Conservation (phyloP, 2,329 filamentous ascomycete species). For the Fusarium aywerte region DNA sequence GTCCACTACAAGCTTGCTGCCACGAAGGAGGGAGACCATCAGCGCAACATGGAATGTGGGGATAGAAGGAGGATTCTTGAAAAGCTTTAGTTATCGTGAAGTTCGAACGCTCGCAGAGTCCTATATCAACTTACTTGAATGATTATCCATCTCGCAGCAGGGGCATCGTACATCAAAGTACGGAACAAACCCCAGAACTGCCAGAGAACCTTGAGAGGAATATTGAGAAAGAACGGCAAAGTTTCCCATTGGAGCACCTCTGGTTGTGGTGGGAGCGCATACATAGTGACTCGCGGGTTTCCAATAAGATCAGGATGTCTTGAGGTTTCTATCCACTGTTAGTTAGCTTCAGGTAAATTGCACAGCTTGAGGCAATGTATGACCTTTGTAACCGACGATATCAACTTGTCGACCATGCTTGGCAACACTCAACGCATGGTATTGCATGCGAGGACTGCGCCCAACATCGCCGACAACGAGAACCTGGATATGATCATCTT, state of each 20-base stretch:
- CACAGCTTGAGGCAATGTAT: neutral
- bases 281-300: conserved; percentile 75
- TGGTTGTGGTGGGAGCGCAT: conserved; percentile 76
- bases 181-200: conserved; percentile 79
- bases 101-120: too few species aligned
- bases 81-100: conserved; percentile 8
- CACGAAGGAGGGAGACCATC: conserved; percentile 77
- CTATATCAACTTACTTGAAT: conserved; percentile 68
- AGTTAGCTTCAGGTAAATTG: conserved; percentile 14
- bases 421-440: conserved; percentile 93
- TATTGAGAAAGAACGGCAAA: conserved; percentile 79
- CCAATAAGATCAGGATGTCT: conserved; percentile 80
- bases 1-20: conserved; percentile 87
- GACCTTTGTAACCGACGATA: conserved; percentile 88
- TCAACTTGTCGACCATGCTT: conserved; percentile 83
- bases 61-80: conserved; percentile 91
- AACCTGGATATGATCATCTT: conserved; percentile 72
- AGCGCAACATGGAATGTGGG: conserved; percentile 84
- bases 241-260: conserved; percentile 72
- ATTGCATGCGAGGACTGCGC: conserved; percentile 96
- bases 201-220: conserved; percentile 86
- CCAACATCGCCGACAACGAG: conserved; percentile 96
- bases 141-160: conserved; percentile 84
- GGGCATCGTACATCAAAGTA: conserved; percentile 77
- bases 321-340: conserved; percentile 71